Percentiles rank a stretch among this genome's conserved stretches.
phyloP scores from a whole-genome alignment of 148 eudicot species.

The Silene conica region DNA sequence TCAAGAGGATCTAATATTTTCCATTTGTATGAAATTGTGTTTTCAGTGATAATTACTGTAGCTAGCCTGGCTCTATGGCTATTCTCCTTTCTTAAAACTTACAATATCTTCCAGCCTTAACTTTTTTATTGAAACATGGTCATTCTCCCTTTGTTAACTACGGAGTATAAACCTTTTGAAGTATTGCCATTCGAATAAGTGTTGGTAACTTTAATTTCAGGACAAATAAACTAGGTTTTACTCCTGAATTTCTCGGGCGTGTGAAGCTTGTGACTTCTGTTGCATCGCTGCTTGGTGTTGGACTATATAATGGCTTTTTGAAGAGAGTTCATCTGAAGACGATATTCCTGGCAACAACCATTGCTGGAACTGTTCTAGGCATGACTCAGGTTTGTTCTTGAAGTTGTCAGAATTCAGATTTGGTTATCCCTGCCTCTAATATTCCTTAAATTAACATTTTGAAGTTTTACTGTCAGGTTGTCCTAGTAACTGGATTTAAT shows the following conservation, averaged over 20 bases:
- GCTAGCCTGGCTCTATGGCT: background rate
- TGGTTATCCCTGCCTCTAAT: background rate
- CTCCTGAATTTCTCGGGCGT: constrained; percentile 96
- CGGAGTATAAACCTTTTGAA: background rate
- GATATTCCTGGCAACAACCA: constrained; percentile 74
- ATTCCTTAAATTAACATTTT: background rate
- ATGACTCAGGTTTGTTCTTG: constrained; percentile 73
- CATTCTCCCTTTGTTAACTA: background rate
- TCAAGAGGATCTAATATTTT: background rate
- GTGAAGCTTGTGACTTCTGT: constrained; percentile 92
- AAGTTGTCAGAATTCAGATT: background rate
- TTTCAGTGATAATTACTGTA: background rate
- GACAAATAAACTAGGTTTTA: constrained; percentile 87
- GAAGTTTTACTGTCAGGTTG: constrained; percentile 42
- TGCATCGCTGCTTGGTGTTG: constrained; percentile 94
- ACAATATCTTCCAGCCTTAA: background rate
- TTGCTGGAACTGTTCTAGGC: constrained; percentile 77
- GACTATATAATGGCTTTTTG: constrained; percentile 86
- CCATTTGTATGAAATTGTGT: background rate
- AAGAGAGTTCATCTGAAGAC: constrained; percentile 68
- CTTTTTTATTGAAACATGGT: background rate
- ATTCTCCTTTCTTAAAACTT: background rate
- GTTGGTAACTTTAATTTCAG: constrained; percentile 39
- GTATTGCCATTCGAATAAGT: background rate
- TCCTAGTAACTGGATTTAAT: constrained; percentile 90